phyloP scores from a whole-genome alignment of 129 eudicot genomes.

The Ambrosia trifida region DNA sequence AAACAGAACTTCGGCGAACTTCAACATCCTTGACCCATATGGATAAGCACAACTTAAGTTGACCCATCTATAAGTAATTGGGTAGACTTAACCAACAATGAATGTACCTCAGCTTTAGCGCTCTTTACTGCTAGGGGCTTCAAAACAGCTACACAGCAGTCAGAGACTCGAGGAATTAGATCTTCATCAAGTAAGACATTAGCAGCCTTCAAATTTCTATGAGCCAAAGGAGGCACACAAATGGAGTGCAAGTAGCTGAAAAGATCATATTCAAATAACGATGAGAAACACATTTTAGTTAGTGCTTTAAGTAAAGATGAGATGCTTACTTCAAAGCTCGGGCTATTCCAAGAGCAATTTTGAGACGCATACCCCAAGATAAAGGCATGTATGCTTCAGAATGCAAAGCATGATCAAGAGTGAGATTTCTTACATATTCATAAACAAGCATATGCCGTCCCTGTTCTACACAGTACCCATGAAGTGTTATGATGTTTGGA shows the following conservation, averaged over 20 bases:
- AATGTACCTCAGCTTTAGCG: slow-evolving; percentile 70
- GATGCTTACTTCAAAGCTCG: slow-evolving; percentile 77
- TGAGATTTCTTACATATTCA: slow-evolving; percentile 65
- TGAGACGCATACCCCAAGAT: slow-evolving; percentile 77
- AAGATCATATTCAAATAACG: slow-evolving; percentile 9
- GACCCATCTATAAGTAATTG: neutral
- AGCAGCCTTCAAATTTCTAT: slow-evolving; percentile 77
- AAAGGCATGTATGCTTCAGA: slow-evolving; percentile 56
- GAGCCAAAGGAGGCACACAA: slow-evolving; percentile 75
- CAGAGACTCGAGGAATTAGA: slow-evolving; percentile 68
- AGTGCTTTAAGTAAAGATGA: neutral
- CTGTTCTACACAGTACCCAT: slow-evolving; percentile 78
- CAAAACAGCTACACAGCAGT: slow-evolving; percentile 76
- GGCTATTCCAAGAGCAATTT: slow-evolving; percentile 77
- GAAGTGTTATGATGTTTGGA: slow-evolving; percentile 73
- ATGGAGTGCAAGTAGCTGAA: slow-evolving; percentile 80
- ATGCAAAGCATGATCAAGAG: slow-evolving; percentile 76
- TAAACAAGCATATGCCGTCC: slow-evolving; percentile 82
- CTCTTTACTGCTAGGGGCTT: slow-evolving; percentile 70
- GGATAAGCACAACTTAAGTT: neutral
- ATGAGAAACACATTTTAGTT: slow-evolving; percentile 6
- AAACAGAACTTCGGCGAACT: no score
- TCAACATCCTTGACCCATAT: neutral
- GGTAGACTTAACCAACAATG: neutral
- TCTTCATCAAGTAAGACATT: slow-evolving; percentile 90